A percentile compares a stretch with the other conserved stretches of the same genome.
Conservation (phyloP, 1,139 yeast species). For the Yamadazyma diddensiae region DNA sequence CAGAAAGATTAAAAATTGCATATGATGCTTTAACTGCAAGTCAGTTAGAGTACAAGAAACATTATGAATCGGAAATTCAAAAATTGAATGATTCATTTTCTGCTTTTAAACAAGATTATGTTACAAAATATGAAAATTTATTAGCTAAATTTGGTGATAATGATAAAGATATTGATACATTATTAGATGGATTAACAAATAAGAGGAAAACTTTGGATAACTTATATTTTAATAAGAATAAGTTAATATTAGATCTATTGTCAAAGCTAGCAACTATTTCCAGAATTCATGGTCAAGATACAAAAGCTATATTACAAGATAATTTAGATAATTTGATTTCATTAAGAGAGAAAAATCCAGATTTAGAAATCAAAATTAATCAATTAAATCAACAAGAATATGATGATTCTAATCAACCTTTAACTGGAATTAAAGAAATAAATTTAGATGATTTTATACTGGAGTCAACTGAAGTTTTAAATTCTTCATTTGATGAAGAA, state of each 20-base stretch:
- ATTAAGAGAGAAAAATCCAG: constrained; percentile 36
- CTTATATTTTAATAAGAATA: constrained; percentile 47
- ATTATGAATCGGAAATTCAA: constrained; percentile 39
- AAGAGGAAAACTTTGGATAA: constrained; percentile 43
- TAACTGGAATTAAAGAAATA: constrained; percentile 20
- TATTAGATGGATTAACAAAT: constrained; percentile 40
- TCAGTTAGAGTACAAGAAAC: constrained; percentile 54
- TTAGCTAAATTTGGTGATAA: constrained; percentile 28
- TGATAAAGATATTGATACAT: constrained; percentile 45
- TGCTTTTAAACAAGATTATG: constrained; percentile 35
- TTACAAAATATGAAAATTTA: constrained; percentile 27
- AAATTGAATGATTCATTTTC: constrained; percentile 30
- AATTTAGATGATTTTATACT: constrained; percentile 34
- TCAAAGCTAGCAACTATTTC: constrained; percentile 44
- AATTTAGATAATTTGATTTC: constrained; percentile 28
- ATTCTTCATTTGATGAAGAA: constrained; percentile 37
- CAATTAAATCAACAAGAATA: constrained; percentile 7
- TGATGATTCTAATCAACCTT: constrained; percentile 19
- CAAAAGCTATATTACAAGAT: constrained; percentile 33
- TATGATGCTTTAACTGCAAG: constrained; percentile 60
- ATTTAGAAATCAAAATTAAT: constrained; percentile 28
- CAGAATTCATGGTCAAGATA: constrained; percentile 48
- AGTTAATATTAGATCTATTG: constrained; percentile 43
- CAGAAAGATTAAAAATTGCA: constrained; percentile 55
- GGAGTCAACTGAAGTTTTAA: constrained; percentile 34